Conservation (phyloP, 2,329 filamentous ascomycete species). For the Ascochyta pisi region DNA sequence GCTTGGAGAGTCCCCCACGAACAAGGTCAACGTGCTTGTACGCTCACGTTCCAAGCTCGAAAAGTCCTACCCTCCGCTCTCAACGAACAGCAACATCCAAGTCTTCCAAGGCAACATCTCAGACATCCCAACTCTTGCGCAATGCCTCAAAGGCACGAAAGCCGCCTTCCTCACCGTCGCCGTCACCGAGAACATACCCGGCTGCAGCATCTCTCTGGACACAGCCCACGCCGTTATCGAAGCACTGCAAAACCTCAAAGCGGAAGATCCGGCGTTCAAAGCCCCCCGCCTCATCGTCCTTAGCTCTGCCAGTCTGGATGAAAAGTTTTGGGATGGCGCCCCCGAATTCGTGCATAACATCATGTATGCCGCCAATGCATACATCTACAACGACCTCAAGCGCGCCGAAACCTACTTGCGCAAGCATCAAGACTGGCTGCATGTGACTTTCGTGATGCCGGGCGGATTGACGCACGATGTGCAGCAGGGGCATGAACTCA, state of each 20-base stretch:
- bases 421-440: constrained; percentile 48
- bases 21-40: constrained; percentile 21
- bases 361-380: constrained; percentile 40
- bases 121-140: constrained; percentile 48
- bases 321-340: constrained; percentile 42
- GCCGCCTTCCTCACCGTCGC: constrained; percentile 52
- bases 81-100: constrained; percentile 28
- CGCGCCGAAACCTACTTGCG: constrained; percentile 50
- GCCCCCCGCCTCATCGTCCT: constrained; percentile 55
- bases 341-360: constrained; percentile 38
- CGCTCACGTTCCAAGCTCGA: constrained; percentile 23
- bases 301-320: constrained; percentile 53
- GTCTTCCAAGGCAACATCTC: constrained; percentile 54
- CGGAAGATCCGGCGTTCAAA: constrained; percentile 1
- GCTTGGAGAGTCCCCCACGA: constrained; percentile 4
- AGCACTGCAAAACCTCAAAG: constrained; percentile 43
- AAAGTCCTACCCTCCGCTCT: not conserved
- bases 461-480: constrained; percentile 49
- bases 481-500: constrained; percentile 53
- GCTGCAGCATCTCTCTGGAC: constrained; percentile 50
- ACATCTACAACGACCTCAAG: constrained; percentile 52
- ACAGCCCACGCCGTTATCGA: constrained; percentile 45
- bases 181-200: constrained; percentile 56
- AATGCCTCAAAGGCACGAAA: constrained; percentile 45
- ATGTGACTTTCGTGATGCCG: constrained; percentile 54